Evolutionary conservation across 495 filamentous ascomycete genomes (phyloP), one percentile per base, ranked within the genome.

Genomic region (Penicillium bialowiezense): DNA sequence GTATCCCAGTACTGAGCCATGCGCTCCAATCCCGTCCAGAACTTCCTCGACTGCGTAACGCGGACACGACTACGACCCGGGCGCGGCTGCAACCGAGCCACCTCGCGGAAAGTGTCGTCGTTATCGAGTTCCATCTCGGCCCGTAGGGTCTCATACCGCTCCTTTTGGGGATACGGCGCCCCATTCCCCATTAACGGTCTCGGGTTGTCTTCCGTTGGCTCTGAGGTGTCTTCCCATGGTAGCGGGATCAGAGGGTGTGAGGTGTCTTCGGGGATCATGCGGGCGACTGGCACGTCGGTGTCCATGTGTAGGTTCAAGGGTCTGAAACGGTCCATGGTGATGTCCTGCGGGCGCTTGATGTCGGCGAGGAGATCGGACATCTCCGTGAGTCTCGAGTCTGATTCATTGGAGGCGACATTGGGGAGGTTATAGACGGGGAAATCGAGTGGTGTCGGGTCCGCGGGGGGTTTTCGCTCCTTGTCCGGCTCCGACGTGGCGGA

Each of bases 1-100:
- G 67, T 72, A 58, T 87, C 83, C 83, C 83, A 87, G 58, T 82
- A 85, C 41, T 82, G 78, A 14, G 77, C 68, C 76, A 86, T 72
- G 12, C 68, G 67, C 52, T 81, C 74, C 46, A 87, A 59, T 5
- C 72, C 74, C 32, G 75, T 71, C 75, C 77, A 87, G 63, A 87
- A 86, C 44, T 77, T 79, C 48, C 81, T 70, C 39, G 81, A 74
- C 44, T 83, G 76, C 0, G 75, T 75, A 20, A 84, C 61, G 4
- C 74, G 67, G 6, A 76, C 69, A 14, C 73, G 62, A 36, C 62
- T 54, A 2, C 68, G 69, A 1, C 75, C 75, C 17, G 69, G 60
- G 5, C 62, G 64, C 12, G 67, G 68, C 1, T 67, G 60, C 18
- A 72, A 57, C 3, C 81, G 67, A 29, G 67, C 58, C 19, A 84